phyloP scores from a whole-genome alignment of 306 rosid species.

The Lithocarpus polystachyus region DNA sequence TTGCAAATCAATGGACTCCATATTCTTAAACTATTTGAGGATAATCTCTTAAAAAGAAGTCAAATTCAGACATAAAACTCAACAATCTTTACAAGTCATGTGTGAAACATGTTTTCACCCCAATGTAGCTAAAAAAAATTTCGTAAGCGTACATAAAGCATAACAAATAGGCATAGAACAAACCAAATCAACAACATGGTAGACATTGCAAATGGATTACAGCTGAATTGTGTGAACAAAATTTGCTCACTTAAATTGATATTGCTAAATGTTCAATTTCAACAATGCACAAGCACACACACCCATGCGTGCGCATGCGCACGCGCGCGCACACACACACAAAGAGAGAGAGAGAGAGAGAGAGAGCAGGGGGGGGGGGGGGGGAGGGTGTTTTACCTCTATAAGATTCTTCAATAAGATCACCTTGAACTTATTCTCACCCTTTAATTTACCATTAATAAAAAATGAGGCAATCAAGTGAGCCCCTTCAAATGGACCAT shows the following conservation, averaged over 20 bases:
- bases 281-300: not conserved
- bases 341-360: not conserved
- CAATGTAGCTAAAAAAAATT: not conserved
- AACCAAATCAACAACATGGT: not conserved
- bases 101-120: not conserved
- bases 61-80: not conserved
- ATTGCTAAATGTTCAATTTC: not conserved
- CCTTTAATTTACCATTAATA: not conserved
- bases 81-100: not conserved
- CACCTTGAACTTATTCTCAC: not conserved
- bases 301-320: not conserved
- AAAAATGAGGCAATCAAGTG: not conserved
- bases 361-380: fast-evolving
- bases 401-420: not conserved
- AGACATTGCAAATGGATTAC: not conserved
- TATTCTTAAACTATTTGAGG: not conserved
- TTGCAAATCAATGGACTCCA: not conserved
- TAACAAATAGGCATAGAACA: no score
- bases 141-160: not conserved
- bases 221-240: not conserved
- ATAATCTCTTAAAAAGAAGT: not conserved
- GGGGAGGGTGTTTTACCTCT: not conserved
- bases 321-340: fast-evolving
- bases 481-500: not conserved
- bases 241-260: not conserved